phyloP scores from a whole-genome alignment of 768 basidiomycete species.

The Lactifluus pinguis region DNA sequence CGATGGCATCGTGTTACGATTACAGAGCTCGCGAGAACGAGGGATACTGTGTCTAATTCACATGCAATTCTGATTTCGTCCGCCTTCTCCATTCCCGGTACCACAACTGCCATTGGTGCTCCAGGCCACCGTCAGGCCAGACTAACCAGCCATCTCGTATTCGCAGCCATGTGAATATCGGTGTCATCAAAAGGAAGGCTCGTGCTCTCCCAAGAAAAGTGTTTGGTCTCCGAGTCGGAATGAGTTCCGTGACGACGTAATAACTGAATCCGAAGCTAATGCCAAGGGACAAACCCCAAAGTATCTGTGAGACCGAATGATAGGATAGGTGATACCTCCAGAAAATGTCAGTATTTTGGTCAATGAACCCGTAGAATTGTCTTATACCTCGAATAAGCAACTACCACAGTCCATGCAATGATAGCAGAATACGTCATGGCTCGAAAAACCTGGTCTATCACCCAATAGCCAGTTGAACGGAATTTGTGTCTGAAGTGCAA shows the following conservation, averaged over 20 bases:
- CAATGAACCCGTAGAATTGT: background rate
- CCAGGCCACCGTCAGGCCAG: conserved; percentile 72
- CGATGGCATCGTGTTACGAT: background rate
- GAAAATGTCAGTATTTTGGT: background rate
- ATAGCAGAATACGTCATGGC: conserved; percentile 40
- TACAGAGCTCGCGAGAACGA: background rate
- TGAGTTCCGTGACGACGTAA: conserved; percentile 48
- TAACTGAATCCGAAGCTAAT: conserved; percentile 40
- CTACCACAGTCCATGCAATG: conserved; percentile 46
- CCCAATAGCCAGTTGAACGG: conserved; percentile 37
- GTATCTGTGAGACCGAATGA: conserved; percentile 61
- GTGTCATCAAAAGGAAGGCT: conserved; percentile 42
- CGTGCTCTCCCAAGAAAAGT: conserved; percentile 47
- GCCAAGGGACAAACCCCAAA: conserved; percentile 70
- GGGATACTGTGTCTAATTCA: background rate
- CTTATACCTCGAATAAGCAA: conserved; percentile 72
- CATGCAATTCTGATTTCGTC: conserved; percentile 9
- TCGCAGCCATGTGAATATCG: conserved; percentile 54
- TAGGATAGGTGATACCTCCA: conserved; percentile 61
- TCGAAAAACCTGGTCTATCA: conserved; percentile 48
- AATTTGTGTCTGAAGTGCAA: conserved; percentile 63
- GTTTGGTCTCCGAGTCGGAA: conserved; percentile 45
- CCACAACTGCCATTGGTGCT: conserved; percentile 65
- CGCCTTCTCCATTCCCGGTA: conserved; percentile 44
- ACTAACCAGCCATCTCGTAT: conserved; percentile 77